These are phyloP conservation scores for Lasiosphaeria ovina DNA, from an alignment of 495 filamentous ascomycete genomes.

Conservation along the genomic window DNA sequence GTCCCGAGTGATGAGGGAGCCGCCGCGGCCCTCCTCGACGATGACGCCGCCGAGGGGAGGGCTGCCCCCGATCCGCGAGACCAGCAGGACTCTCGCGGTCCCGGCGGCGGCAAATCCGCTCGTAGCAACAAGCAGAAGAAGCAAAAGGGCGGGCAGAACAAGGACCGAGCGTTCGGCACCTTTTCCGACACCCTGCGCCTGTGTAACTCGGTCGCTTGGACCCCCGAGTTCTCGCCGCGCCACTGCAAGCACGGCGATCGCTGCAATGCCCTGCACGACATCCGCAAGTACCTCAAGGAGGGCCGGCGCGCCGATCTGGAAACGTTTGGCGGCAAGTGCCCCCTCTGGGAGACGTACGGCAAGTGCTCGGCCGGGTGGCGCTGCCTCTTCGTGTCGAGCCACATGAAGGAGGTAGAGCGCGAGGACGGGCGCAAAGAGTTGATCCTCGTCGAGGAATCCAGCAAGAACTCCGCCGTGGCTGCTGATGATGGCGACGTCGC, in stretches of 20 bases:
- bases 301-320: conserved; percentile 76
- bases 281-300: conserved; percentile 79
- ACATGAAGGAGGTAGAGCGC: conserved; percentile 70
- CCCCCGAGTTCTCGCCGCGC: conserved; percentile 72
- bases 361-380: conserved; percentile 84
- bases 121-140: conserved; percentile 50
- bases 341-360: conserved; percentile 72
- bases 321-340: conserved; percentile 73
- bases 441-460: conserved; percentile 53
- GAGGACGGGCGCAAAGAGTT: conserved; percentile 81
- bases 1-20: background rate
- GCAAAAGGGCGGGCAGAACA: conserved; percentile 80
- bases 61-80: conserved; percentile 46
- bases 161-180: conserved; percentile 74
- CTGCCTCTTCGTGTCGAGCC: conserved; percentile 81
- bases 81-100: background rate
- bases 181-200: conserved; percentile 75
- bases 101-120: conserved; percentile 27
- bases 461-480: conserved; percentile 8
- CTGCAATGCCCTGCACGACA: conserved; percentile 76
- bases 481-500: no score
- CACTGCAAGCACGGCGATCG: conserved; percentile 70
- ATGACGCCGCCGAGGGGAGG: conserved; percentile 67
- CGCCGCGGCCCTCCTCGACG: conserved; percentile 32
- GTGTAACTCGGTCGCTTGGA: conserved; percentile 65